Conservation (phyloP, 2,329 filamentous ascomycete genomes). For the Calonectria crousiana region DNA sequence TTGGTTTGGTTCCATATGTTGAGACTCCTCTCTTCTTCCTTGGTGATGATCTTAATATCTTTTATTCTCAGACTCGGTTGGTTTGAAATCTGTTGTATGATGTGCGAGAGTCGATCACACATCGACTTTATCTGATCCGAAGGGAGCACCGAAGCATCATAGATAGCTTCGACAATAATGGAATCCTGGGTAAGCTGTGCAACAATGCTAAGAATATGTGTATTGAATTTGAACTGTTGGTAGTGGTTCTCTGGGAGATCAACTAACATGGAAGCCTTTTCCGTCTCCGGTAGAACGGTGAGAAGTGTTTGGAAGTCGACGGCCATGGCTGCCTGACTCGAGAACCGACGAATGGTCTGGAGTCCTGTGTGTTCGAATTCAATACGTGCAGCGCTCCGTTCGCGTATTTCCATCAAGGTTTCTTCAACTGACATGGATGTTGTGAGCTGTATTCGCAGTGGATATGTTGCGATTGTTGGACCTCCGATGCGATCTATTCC, state of each 20-base stretch:
- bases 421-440: neutral
- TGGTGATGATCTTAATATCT: neutral
- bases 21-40: neutral
- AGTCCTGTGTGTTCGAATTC: conserved; percentile 1
- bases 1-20: neutral
- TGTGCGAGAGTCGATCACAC: neutral
- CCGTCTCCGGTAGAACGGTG: neutral
- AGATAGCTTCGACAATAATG: neutral
- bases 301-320: conserved; percentile 1
- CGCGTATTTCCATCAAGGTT: neutral
- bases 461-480: conserved; percentile 2
- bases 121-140: neutral
- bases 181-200: neutral
- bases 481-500: neutral
- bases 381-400: neutral
- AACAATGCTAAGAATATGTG: neutral
- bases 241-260: neutral
- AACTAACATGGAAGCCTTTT: neutral
- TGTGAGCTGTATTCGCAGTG: neutral
- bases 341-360: neutral
- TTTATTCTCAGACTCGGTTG: neutral
- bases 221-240: neutral
- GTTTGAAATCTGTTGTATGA: neutral
- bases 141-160: neutral
- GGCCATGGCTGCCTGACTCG: neutral